Percentiles rank a stretch among this genome's conserved stretches.
These are phyloP conservation scores for Nidularia sp. DNA, from an alignment of 768 basidiomycete genomes.

Conservation along the genomic window DNA sequence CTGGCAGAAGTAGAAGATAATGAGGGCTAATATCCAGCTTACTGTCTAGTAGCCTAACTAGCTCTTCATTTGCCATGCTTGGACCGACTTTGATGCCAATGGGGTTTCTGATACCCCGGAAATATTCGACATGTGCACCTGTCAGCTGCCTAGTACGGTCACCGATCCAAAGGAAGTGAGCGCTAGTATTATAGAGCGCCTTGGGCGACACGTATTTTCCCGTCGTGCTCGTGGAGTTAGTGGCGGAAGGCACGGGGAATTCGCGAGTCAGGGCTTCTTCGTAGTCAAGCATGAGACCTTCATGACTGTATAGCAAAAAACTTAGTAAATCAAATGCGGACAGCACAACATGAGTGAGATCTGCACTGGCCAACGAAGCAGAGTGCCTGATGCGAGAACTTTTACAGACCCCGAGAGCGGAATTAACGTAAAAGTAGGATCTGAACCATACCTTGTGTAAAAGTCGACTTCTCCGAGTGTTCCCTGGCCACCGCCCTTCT, in stretches of 20 bases:
- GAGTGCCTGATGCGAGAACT: too few relatives aligned
- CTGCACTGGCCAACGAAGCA: too few relatives aligned
- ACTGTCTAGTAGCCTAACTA: conserved; percentile 76
- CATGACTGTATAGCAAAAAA: conserved; percentile 52
- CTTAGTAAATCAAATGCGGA: background rate
- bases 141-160: conserved; percentile 90
- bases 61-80: conserved; percentile 73
- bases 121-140: conserved; percentile 95
- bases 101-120: conserved; percentile 87
- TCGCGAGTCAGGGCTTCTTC: conserved; percentile 87
- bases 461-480: conserved; percentile 88
- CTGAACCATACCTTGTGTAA: conserved; percentile 67
- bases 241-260: conserved; percentile 36
- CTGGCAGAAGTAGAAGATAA: background rate
- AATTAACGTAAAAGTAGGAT: background rate
- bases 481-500: conserved; percentile 65
- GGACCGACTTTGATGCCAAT: conserved; percentile 97
- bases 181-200: conserved; percentile 84
- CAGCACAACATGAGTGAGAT: too few relatives aligned
- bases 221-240: conserved; percentile 6
- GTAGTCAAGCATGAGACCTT: conserved; percentile 89
- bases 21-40: conserved; percentile 16
- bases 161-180: conserved; percentile 96
- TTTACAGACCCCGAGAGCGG: background rate
- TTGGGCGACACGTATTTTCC: conserved; percentile 7